Base-by-base conservation (phyloP, 164 flowering plant species). In the Protea cynaroides region DNA sequence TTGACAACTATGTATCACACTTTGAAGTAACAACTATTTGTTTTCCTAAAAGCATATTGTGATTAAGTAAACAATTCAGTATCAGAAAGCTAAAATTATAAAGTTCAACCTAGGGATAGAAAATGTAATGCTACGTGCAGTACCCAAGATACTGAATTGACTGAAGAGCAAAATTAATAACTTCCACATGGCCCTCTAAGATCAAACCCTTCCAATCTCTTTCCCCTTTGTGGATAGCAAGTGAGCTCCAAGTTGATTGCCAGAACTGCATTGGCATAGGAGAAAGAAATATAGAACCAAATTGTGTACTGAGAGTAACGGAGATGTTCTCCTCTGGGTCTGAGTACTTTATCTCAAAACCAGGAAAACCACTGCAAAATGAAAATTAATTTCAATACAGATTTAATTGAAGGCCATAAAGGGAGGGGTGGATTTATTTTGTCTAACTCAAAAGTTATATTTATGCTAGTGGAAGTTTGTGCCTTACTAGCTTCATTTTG, bases 71-170 rank as follows among this genome's bases (percentile, higher is more conserved):
- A 49, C 19, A 13, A 18, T 49, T 18, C 52, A 49, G 19, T n/a
- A 44, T 18, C 18, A 49, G 52, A 50, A 62, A 38, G 36, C 36
- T 22, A 17, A 3, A n/a, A 3, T 38, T 13, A 7, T 22, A 5
- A 59, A 59, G 25, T 25, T 55, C 8, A 61, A 36, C 58, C 52
- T 4, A 53, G 19, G 43, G 25, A 25, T 47, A 51, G 40, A 60
- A 11, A 59, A 59, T 24, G 24, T 51, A 59, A 58, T 61, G 46
- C 25, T 46, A 37, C 15, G 36, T 22, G 37, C 55, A 71, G 18
- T 86, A 90, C 97, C 98, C 98, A 53, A 86, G 83, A 79, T 90
- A 93, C 69, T 90, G 94, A 69, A 93, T 75, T 14, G 88, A 86
- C 70, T 86, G 84, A 70, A 93, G 86, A 13, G 85, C 91, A 36